Percentiles rank a stretch among this genome's conserved stretches.
Conservation (phyloP, 805 yeast species). For the Candida ipomoeae region DNA sequence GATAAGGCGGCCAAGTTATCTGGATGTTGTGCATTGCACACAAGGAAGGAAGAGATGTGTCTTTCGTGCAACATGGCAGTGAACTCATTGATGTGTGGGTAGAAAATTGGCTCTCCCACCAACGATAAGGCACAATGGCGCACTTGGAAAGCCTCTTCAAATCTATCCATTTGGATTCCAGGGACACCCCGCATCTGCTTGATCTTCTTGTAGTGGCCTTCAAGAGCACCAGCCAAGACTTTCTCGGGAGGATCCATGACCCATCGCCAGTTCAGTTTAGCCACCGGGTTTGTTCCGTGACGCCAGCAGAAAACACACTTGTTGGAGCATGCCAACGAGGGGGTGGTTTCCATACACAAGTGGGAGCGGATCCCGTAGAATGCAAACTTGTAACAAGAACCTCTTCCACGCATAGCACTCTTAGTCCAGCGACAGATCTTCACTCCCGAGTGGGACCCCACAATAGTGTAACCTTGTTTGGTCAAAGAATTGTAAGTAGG, state of each 20-base stretch:
- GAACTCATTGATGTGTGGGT: constrained; percentile 86
- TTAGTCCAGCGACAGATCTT: constrained; percentile 96
- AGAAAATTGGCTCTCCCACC: constrained; percentile 93
- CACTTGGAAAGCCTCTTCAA: constrained; percentile 85
- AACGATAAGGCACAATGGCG: constrained; percentile 88
- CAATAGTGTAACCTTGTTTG: constrained; percentile 89
- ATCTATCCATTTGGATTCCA: constrained; percentile 84
- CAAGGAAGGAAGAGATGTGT: constrained; percentile 81
- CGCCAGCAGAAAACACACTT: constrained; percentile 98
- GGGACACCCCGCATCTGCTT: constrained; percentile 96
- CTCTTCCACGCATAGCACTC: constrained; percentile 88
- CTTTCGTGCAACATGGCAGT: constrained; percentile 74
- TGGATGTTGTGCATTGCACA: constrained; percentile 96
- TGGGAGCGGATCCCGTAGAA: constrained; percentile 88
- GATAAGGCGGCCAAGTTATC: constrained; percentile 64
- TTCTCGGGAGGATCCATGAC: constrained; percentile 86
- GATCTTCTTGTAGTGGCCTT: constrained; percentile 86
- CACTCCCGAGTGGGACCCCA: constrained; percentile 93
- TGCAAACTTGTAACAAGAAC: constrained; percentile 90
- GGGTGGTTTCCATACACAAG: constrained; percentile 94
- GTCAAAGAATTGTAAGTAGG: constrained; percentile 87
- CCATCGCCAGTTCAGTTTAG: constrained; percentile 91
- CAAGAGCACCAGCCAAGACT: constrained; percentile 78
- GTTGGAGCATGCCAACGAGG: constrained; percentile 88
- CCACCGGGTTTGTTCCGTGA: constrained; percentile 95